Evolutionary conservation across 1,284 basidiomycete species (phyloP).

Genomic region (Meira nashicola): DNA sequence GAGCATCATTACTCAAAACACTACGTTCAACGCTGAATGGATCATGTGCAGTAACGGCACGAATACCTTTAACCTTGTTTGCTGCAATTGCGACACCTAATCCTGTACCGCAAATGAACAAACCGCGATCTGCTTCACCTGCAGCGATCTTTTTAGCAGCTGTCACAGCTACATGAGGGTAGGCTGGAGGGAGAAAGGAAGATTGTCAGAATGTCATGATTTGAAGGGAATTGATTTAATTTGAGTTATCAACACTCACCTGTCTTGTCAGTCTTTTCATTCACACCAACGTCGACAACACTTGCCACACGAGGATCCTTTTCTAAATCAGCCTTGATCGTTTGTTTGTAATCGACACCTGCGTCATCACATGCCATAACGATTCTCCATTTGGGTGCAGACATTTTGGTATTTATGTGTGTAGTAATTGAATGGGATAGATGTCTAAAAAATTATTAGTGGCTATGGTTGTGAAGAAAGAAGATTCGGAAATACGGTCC

Average conservation of each 20-base stretch:
- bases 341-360: conserved; percentile 32
- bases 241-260: conserved; percentile 4
- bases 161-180: conserved; percentile 56
- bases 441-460: not conserved
- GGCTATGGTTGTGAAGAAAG: not conserved
- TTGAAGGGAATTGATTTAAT: not conserved
- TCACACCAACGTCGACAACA: conserved; percentile 39
- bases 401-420: not conserved
- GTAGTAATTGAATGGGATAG: not conserved
- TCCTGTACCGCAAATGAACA: conserved; percentile 57
- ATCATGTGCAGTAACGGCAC: conserved; percentile 55
- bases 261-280: conserved; percentile 46
- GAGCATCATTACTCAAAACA: conserved; percentile 56
- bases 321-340: conserved; percentile 34
- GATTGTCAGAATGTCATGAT: not conserved
- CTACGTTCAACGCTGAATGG: conserved; percentile 56
- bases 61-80: conserved; percentile 54
- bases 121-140: conserved; percentile 55
- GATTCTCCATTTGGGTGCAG: conserved; percentile 15
- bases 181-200: conserved; percentile 34
- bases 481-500: not conserved
- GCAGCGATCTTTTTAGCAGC: conserved; percentile 54
- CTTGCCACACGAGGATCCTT: conserved; percentile 34
- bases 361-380: conserved; percentile 18
- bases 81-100: conserved; percentile 55